Percentiles rank a stretch among this genome's conserved stretches.
These are phyloP conservation scores for Mortierella sp. DNA, from an alignment of 371 early-diverging fungal species.

Conservation along the genomic window DNA sequence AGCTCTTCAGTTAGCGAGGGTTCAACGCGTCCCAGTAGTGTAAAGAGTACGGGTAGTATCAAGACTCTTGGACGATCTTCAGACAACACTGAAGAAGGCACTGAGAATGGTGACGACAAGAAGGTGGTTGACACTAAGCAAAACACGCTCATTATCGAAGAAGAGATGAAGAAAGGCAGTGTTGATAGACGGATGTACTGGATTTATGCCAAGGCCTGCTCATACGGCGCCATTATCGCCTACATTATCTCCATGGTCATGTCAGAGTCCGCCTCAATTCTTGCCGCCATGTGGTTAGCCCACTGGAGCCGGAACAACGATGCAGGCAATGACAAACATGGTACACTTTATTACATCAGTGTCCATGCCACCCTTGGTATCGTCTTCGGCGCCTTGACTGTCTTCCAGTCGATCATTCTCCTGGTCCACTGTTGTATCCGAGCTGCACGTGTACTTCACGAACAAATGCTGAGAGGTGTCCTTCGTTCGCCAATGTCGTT, in stretches of 20 bases:
- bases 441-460: conserved; percentile 1
- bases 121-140: conserved; percentile 38
- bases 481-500: conserved; percentile 81
- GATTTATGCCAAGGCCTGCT: conserved; percentile 83
- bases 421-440: conserved; percentile 80
- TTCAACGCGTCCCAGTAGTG: conserved; percentile 56
- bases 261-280: conserved; percentile 59
- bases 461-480: conserved; percentile 30
- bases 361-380: conserved; percentile 88
- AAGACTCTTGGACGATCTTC: conserved; percentile 66
- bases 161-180: conserved; percentile 83
- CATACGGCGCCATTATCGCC: conserved; percentile 59
- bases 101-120: conserved; percentile 9
- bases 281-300: conserved; percentile 74
- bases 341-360: conserved; percentile 72
- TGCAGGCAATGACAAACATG: conserved; percentile 35
- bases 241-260: conserved; percentile 67
- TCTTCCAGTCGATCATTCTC: conserved; percentile 78
- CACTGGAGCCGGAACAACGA: conserved; percentile 72
- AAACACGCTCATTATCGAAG: conserved; percentile 71
- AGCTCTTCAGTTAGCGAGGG: conserved; percentile 25
- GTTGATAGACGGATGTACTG: conserved; percentile 79
- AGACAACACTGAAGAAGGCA: conserved; percentile 24
- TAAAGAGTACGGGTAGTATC: conserved; percentile 52
- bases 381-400: conserved; percentile 69